Evolutionary conservation across 768 basidiomycete species (phyloP).

Genomic region (Megacollybia marginata): DNA sequence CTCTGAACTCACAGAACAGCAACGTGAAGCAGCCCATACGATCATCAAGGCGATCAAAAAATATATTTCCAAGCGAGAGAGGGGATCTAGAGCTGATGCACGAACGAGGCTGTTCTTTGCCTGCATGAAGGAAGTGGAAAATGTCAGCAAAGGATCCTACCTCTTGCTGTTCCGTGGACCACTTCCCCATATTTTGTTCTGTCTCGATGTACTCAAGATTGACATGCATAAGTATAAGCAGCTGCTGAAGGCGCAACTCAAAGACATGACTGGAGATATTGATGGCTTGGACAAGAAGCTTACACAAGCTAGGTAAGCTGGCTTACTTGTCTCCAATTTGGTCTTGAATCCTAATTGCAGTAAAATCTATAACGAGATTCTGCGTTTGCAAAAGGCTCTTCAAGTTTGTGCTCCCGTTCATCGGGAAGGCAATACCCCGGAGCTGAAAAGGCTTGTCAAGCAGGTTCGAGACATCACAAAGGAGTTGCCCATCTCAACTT

Average conservation of each 20-base stretch:
- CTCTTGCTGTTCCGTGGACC: slow-evolving; percentile 27
- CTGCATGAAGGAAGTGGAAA: slow-evolving; percentile 19
- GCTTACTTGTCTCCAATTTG: background rate
- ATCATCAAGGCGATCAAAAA: slow-evolving; percentile 9
- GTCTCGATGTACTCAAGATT: slow-evolving; percentile 25
- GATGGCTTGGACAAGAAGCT: slow-evolving; percentile 23
- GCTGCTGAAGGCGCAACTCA: slow-evolving; percentile 20
- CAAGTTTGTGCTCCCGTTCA: background rate
- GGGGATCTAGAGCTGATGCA: slow-evolving; percentile 7
- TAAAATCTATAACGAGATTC: background rate
- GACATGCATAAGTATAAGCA: slow-evolving; percentile 20
- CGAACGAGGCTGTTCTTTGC: slow-evolving; percentile 15
- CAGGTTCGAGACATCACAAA: background rate
- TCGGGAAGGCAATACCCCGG: background rate
- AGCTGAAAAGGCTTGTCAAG: background rate
- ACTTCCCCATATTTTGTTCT: slow-evolving; percentile 33
- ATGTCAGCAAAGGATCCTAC: slow-evolving; percentile 20
- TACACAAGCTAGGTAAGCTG: slow-evolving; percentile 25
- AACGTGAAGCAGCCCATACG: slow-evolving; percentile 14
- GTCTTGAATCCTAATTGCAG: background rate
- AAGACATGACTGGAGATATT: slow-evolving; percentile 20
- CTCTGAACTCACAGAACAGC: slow-evolving; percentile 17
- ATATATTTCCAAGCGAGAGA: background rate
- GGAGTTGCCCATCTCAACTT: background rate
- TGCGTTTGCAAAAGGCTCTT: background rate